Conservation (phyloP, 257 asterid genomes). For the Solanum bukasovii region DNA sequence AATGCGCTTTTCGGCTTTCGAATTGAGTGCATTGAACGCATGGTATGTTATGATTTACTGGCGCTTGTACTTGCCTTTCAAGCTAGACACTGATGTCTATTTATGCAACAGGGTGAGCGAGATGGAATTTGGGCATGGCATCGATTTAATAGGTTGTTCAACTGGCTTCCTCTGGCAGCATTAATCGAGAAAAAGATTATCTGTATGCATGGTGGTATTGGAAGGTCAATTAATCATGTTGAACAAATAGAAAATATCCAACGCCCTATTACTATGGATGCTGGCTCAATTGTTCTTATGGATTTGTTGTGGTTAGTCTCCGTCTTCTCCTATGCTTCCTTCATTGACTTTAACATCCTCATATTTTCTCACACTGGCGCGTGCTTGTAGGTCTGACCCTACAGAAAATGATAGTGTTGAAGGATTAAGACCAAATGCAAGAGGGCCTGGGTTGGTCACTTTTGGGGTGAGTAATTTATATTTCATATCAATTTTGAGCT, state of each 20-base stretch:
- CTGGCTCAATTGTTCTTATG: constrained; percentile 95
- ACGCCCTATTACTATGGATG: constrained; percentile 99
- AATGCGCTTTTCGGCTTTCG: constrained; percentile 98
- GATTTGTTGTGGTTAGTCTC: constrained; percentile 80
- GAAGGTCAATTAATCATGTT: constrained; percentile 92
- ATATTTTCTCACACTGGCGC: constrained; percentile 1
- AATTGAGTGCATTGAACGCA: constrained; percentile 97
- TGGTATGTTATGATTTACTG: constrained; percentile 35
- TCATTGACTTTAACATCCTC: constrained; percentile 1
- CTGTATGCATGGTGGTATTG: constrained; percentile 99
- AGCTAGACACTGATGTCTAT: constrained; percentile 9
- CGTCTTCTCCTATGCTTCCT: neutral
- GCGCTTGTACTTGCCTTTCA: neutral
- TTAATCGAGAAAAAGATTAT: constrained; percentile 89
- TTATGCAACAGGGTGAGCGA: constrained; percentile 83
- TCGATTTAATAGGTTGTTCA: constrained; percentile 85
- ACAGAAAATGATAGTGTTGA: constrained; percentile 99
- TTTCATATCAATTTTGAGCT: neutral
- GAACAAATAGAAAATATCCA: constrained; percentile 94
- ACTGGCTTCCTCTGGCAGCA: constrained; percentile 99
- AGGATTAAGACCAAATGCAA: constrained; percentile 97
- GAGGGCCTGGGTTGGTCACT: constrained; percentile 99
- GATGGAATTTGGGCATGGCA: constrained; percentile 99
- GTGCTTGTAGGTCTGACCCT: constrained; percentile 88
- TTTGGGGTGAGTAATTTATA: constrained; percentile 70